Conservation (phyloP, 805 yeast genomes). For the Metschnikowia picachoensis region DNA sequence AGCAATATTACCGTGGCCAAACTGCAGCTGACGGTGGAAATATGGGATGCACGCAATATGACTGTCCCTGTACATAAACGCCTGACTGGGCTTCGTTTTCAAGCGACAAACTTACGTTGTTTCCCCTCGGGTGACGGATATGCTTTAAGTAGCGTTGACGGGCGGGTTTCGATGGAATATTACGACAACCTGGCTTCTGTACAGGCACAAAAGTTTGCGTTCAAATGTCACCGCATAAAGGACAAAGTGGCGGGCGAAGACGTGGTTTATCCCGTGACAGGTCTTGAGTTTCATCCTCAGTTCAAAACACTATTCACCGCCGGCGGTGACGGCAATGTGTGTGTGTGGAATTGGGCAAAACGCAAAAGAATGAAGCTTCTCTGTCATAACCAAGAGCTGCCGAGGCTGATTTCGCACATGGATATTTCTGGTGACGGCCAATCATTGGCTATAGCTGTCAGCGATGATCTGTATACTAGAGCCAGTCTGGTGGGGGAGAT, state of each 20-base stretch:
- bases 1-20: conserved; percentile 49
- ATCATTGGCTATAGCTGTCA: conserved; percentile 12
- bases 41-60: conserved; percentile 53
- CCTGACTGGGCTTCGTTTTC: conserved; percentile 65
- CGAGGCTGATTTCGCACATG: conserved; percentile 15
- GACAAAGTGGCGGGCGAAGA: conserved; percentile 42
- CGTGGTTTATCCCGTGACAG: conserved; percentile 49
- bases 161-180: conserved; percentile 72
- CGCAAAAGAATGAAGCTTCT: conserved; percentile 42
- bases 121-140: conserved; percentile 55
- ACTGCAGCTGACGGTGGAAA: conserved; percentile 48
- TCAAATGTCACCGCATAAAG: conserved; percentile 67
- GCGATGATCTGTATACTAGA: conserved; percentile 12
- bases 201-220: conserved; percentile 56
- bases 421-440: conserved; percentile 13
- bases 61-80: conserved; percentile 45
- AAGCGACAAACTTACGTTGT: conserved; percentile 52
- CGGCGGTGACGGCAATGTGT: conserved; percentile 49
- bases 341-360: conserved; percentile 47
- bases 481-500: neutral
- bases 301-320: conserved; percentile 44
- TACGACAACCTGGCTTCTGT: conserved; percentile 46
- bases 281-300: conserved; percentile 39
- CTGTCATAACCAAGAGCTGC: conserved; percentile 1
- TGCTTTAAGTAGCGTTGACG: conserved; percentile 74